Percentiles rank a stretch among this genome's conserved stretches.
Evolutionary conservation across 1,284 basidiomycete genomes (phyloP).

Genomic region (Austroboletus niveus): DNA sequence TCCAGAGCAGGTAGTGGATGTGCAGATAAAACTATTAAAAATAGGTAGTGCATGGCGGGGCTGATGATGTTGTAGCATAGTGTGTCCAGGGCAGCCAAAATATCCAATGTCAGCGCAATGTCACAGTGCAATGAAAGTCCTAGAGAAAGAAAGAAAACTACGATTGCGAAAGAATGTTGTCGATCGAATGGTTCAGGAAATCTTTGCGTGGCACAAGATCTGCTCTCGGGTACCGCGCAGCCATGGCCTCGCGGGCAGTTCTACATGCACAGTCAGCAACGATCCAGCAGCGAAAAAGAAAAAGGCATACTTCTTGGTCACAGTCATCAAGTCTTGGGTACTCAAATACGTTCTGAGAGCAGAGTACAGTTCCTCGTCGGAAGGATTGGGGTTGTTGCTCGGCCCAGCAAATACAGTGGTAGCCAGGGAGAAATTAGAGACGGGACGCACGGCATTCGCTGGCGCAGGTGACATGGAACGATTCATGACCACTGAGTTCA

Average conservation of each 20-base stretch:
- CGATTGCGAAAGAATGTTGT: slow-evolving; percentile 82
- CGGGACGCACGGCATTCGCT: slow-evolving; percentile 50
- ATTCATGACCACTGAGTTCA: slow-evolving; percentile 60
- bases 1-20: slow-evolving; percentile 11
- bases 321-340: slow-evolving; percentile 91
- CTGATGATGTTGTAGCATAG: slow-evolving; percentile 3
- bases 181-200: slow-evolving; percentile 89
- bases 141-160: slow-evolving; percentile 31
- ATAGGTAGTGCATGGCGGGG: slow-evolving; percentile 6
- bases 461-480: slow-evolving; percentile 46
- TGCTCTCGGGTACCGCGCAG: slow-evolving; percentile 85
- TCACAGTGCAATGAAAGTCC: slow-evolving; percentile 12
- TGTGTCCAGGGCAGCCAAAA: slow-evolving; percentile 9
- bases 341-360: slow-evolving; percentile 82
- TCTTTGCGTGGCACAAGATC: slow-evolving; percentile 75
- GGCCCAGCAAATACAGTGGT: slow-evolving; percentile 76
- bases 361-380: slow-evolving; percentile 79
- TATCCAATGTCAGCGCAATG: slow-evolving; percentile 5
- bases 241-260: slow-evolving; percentile 84
- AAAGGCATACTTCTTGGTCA: slow-evolving; percentile 82
- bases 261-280: slow-evolving; percentile 39
- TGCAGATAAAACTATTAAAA: slow-evolving; percentile 6
- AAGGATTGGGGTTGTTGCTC: slow-evolving; percentile 74
- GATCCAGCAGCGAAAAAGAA: not conserved
- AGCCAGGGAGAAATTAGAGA: slow-evolving; percentile 82